Evolutionary conservation across 495 filamentous ascomycete genomes (phyloP).

Genomic region (Penicillium riverlandense): DNA sequence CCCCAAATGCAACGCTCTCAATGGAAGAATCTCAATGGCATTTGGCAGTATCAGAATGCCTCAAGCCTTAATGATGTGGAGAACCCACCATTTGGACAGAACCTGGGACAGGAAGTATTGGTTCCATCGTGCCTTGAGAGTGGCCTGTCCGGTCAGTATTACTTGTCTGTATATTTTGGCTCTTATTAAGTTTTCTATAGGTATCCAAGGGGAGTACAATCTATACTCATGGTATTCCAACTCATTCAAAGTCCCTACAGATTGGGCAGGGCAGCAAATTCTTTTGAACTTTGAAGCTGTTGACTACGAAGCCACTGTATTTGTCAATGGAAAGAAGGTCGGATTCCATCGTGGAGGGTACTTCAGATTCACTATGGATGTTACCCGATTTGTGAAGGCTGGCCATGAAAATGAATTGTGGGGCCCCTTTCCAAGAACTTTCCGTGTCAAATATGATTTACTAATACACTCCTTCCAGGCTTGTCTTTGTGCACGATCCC

Average conservation of each 20-base stretch:
- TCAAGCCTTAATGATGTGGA: slow-evolving; percentile 26
- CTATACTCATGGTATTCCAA: slow-evolving; percentile 57
- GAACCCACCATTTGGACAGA: slow-evolving; percentile 32
- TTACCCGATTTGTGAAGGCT: slow-evolving; percentile 41
- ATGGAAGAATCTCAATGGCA: slow-evolving; percentile 59
- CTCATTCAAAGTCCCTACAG: slow-evolving; percentile 43
- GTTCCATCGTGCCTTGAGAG: slow-evolving; percentile 61
- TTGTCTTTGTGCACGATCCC: slow-evolving; percentile 58
- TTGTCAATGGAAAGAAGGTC: slow-evolving; percentile 49
- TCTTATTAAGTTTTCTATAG: slow-evolving; percentile 11
- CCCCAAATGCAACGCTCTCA: slow-evolving; percentile 49
- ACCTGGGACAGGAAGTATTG: slow-evolving; percentile 44
- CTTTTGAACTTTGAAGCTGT: slow-evolving; percentile 62
- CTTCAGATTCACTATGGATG: slow-evolving; percentile 52
- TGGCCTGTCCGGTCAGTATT: slow-evolving; percentile 36
- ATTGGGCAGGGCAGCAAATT: slow-evolving; percentile 38
- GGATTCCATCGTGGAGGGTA: slow-evolving; percentile 56
- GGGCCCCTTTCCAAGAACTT: slow-evolving; percentile 1
- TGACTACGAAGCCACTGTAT: slow-evolving; percentile 60
- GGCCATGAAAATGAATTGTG: slow-evolving; percentile 47
- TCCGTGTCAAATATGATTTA: background rate
- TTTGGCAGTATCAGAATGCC: slow-evolving; percentile 56
- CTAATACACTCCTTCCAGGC: slow-evolving; percentile 21
- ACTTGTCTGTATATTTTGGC: background rate
- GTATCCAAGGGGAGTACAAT: slow-evolving; percentile 40